Base-by-base conservation (phyloP, 2,329 filamentous ascomycete species). In the Calonectria honghensis region DNA sequence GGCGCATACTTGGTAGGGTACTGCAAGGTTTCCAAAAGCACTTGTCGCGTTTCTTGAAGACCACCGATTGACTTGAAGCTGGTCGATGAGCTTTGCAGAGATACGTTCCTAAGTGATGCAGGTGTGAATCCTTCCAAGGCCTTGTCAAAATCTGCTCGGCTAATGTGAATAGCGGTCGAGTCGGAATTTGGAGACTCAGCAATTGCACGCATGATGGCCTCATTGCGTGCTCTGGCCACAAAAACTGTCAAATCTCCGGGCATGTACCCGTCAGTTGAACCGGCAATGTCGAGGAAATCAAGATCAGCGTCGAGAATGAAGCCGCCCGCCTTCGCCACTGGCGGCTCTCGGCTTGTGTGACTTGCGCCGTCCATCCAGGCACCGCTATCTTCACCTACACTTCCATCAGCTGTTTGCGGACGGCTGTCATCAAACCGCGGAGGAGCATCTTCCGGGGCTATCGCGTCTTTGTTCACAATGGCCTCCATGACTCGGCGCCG, bases 1-100 rank as follows among this genome's bases (percentile, higher is more conserved):
- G 97, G 97, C 0, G 97, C 97, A 83, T 99, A 99, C 74, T 97
- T 98, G 1, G 97, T 99, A 0, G 97, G 97, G 82, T 99, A 99
- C 83, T 98, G 95, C 4, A 99, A 88, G 0, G 97, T 99, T 85
- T 99, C 97, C 11, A 99, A 90, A 4, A 99, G 90, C n/a, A 95
- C 95, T 79, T 96, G 94, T 5, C 97, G 93, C 1, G 97, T 99
- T 81, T 95, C 92, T 54, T 92, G 91, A 6, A 99, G 88, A 20
- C 97, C 97, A 64, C 97, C 97, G 75, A 99, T 98, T 0, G 95
- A 95, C 76, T 94, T 93, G 85, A 98, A 99, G 10, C 94, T 98
- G 0, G 95, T 98, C 1, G 95, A 97, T 4, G 96, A 98, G 69
- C 95, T 95, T 79, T 98, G 97, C 5, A 99, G 88, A 0, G 96